Conservation (phyloP, 2,329 filamentous ascomycete genomes). For the Elsinoe fawcettii region DNA sequence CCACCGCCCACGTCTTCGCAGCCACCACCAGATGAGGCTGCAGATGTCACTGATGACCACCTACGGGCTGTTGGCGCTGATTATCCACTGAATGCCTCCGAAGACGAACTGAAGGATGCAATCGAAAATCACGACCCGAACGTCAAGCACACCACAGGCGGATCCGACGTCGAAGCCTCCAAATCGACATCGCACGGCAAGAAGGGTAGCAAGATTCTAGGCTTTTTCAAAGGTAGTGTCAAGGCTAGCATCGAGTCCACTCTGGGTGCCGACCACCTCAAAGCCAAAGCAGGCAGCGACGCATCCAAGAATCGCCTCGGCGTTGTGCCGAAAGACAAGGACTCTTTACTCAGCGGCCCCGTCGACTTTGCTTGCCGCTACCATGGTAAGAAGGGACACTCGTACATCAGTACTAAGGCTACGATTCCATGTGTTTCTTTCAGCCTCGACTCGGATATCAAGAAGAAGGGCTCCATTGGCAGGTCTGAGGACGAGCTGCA, state of each 20-base stretch:
- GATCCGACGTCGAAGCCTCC: constrained; percentile 46
- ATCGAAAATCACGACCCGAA: constrained; percentile 39
- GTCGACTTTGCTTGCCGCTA: constrained; percentile 68
- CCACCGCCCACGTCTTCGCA: constrained; percentile 42
- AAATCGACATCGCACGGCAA: constrained; percentile 43
- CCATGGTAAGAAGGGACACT: constrained; percentile 62
- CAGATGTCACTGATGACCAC: constrained; percentile 43
- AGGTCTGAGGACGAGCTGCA: constrained; percentile 45
- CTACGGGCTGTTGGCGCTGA: constrained; percentile 47
- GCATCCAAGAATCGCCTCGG: constrained; percentile 65
- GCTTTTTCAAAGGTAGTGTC: constrained; percentile 60
- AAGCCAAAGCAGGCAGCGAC: constrained; percentile 54
- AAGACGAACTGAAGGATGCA: constrained; percentile 59
- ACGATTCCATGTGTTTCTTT: constrained; percentile 63
- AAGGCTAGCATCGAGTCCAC: constrained; percentile 66
- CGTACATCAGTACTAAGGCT: constrained; percentile 60
- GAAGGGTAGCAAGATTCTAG: constrained; percentile 46
- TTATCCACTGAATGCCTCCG: constrained; percentile 52
- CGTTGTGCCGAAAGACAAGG: constrained; percentile 49
- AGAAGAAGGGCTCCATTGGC: constrained; percentile 32
- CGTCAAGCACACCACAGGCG: constrained; percentile 42
- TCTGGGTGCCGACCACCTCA: constrained; percentile 62
- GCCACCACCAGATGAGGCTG: constrained; percentile 44
- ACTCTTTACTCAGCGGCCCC: constrained; percentile 51
- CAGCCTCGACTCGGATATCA: constrained; percentile 45